Evolutionary conservation across 2,329 filamentous ascomycete species (phyloP), one percentile per base, ranked within the genome.

Genomic region (Calonectria naviculata): DNA sequence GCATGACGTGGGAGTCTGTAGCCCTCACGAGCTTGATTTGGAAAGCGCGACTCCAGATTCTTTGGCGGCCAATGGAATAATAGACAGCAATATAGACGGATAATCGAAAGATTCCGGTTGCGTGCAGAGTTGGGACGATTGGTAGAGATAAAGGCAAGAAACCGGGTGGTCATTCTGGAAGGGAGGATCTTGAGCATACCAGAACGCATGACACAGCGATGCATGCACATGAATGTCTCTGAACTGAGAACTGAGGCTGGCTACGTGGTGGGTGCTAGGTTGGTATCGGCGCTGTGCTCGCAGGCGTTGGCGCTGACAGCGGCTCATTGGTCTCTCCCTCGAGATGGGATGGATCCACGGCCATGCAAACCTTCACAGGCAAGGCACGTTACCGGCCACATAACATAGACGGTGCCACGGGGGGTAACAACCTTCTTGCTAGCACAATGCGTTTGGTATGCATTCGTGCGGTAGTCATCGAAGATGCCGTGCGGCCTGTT

Each of bases 171-270:
- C 38, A 15, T 64, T 64, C 36, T 65, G 62, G 46, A 65, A 65
- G 46, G 47, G 62, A 41, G 62, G 17, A 49, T 36, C 38, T 46
- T 10, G 19, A 66, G 38, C 64, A 46, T 29, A 44, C 44, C 42
- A 65, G 46, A 54, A 54, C 38, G 49, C 64, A 67, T 67, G 64
- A 67, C 64, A 67, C 29, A 41, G 54, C 36, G 41, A 64, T 68
- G 66, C 60, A 56, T 46, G 66, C 41, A 68, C 38, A 68, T 36
- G 46, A 34, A 36, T 47, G n/a, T 26, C 46, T 62, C 47, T 47
- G 60, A 64, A 64, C 60, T 68, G 47, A 68, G 67, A 60, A 54
- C 67, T 65, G 67, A 65, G 67, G 61, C 52, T 61, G 52, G 67
- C 66, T 58, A 58, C 29, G 31, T 64, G 42, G n/a, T 58, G 24